Evolutionary conservation across 768 basidiomycete species (phyloP).

Genomic region (Naganishia vishniacii): DNA sequence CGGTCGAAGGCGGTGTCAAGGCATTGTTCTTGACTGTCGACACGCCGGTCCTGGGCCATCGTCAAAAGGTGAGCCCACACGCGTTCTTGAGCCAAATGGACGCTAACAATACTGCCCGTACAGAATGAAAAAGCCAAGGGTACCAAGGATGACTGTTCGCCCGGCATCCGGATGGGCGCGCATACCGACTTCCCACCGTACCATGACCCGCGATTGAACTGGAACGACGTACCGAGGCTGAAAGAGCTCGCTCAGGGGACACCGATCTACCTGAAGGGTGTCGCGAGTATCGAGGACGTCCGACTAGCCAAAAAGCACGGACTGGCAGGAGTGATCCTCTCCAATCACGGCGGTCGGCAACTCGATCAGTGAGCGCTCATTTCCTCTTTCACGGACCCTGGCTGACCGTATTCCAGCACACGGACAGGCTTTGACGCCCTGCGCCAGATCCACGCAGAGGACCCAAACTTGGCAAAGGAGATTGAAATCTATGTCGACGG

Average conservation of each 20-base stretch:
- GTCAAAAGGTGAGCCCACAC: slow-evolving; percentile 6
- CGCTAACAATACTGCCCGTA: slow-evolving; percentile 13
- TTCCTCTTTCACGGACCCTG: neutral
- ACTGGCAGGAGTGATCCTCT: slow-evolving; percentile 67
- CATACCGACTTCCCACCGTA: slow-evolving; percentile 33
- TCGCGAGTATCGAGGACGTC: slow-evolving; percentile 59
- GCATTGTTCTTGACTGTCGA: slow-evolving; percentile 89
- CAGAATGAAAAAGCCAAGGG: slow-evolving; percentile 42
- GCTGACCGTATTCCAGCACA: slow-evolving; percentile 29
- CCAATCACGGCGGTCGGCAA: slow-evolving; percentile 74
- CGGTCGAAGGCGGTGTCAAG: slow-evolving; percentile 72
- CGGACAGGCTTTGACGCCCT: slow-evolving; percentile 54
- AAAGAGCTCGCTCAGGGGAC: slow-evolving; percentile 48
- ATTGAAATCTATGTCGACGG: slow-evolving; percentile 76
- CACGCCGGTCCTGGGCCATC: slow-evolving; percentile 65
- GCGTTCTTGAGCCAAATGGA: neutral
- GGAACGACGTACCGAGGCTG: slow-evolving; percentile 45
- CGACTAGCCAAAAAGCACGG: slow-evolving; percentile 78
- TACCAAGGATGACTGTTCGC: slow-evolving; percentile 30
- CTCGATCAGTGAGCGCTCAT: slow-evolving; percentile 31
- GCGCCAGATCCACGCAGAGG: slow-evolving; percentile 37
- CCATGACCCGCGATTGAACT: slow-evolving; percentile 45
- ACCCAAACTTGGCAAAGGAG: slow-evolving; percentile 41
- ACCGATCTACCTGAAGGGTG: slow-evolving; percentile 54
- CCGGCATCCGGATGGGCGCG: slow-evolving; percentile 40